These are phyloP conservation scores for Poa annua DNA, from an alignment of 176 grass and related monocot species.

Conservation along the genomic window DNA sequence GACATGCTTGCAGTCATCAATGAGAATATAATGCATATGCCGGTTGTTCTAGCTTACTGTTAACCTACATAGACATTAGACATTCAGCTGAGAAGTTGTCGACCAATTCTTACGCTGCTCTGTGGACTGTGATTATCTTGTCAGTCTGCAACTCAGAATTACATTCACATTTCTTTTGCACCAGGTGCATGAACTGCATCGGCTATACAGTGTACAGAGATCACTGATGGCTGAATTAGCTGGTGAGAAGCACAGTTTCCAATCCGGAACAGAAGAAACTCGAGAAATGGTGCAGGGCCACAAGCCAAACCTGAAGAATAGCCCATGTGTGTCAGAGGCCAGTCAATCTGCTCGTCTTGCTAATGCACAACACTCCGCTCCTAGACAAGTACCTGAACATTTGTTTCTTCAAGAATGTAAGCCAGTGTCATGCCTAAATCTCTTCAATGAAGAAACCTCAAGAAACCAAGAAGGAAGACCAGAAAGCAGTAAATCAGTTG, in stretches of 20 bases:
- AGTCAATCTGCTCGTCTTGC: constrained; percentile 47
- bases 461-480: constrained; percentile 41
- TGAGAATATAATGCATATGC: background rate
- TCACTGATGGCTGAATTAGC: constrained; percentile 63
- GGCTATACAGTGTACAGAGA: constrained; percentile 72
- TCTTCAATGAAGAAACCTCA: constrained; percentile 52
- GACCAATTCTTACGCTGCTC: background rate
- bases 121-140: background rate
- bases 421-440: constrained; percentile 42
- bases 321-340: constrained; percentile 55
- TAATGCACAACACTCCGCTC: constrained; percentile 20
- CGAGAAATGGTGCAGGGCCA: constrained; percentile 46
- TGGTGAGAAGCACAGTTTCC: constrained; percentile 40
- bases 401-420: constrained; percentile 44
- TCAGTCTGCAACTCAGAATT: constrained; percentile 20
- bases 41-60: constrained; percentile 7
- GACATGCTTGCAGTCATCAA: constrained; percentile 28
- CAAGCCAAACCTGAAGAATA: constrained; percentile 45
- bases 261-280: constrained; percentile 47
- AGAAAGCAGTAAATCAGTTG: constrained; percentile 44
- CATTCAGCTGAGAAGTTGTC: constrained; percentile 27
- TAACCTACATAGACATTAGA: constrained; percentile 27
- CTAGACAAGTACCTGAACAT: constrained; percentile 42
- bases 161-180: constrained; percentile 33
- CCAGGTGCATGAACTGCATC: constrained; percentile 83